Evolutionary conservation across 192 early-diverging fungal species (phyloP), one percentile per base, ranked within the genome.

Genomic region (Coemansia sp.): DNA sequence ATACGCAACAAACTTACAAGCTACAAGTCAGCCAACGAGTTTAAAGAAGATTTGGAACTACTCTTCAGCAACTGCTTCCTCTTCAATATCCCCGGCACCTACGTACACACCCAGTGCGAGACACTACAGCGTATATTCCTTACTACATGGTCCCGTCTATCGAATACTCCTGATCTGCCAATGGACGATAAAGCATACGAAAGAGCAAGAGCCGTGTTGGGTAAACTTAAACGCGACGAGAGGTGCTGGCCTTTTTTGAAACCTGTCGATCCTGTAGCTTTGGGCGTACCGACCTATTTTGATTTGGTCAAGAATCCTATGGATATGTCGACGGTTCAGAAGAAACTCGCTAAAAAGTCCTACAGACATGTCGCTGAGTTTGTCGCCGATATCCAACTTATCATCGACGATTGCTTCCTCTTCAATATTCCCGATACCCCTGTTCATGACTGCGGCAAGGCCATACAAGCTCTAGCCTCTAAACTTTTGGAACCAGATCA

Each of bases 221-320:
- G 19, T 9, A 69, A 64, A 38, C 61, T 84, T 8, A 78, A 78
- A 59, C 64, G 59, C 30, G 74, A 78, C 35, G 67, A 74, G 3
- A 14, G 33, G 19, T 42, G 67, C 44, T 84, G 76, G 77, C 76
- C 81, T 10, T 84, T 84, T 63, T 63, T 88, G 6, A 84, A 86
- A 26, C 91, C 92, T 16, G 90, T 93, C 1, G 90, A 93, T 62
- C 85, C 88, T 0, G 68, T 85, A 21, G 76, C 76, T 3, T 69
- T 87, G n/a, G 85, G 82, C 44, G 72, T 91, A 14, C 90, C 89
- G 0, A 82, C 83, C 7, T 93, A 93, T 64, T 80, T 72, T 35
- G 86, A 87, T 43, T 78, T 91, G 32, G 87, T 93, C 66, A 89
- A 88, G 58, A 64, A 77, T 23, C 92, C 92, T 1, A 93, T 93